These are phyloP conservation scores for Lichtheimia ramosa DNA, from an alignment of 371 early-diverging fungal species.

Conservation along the genomic window DNA sequence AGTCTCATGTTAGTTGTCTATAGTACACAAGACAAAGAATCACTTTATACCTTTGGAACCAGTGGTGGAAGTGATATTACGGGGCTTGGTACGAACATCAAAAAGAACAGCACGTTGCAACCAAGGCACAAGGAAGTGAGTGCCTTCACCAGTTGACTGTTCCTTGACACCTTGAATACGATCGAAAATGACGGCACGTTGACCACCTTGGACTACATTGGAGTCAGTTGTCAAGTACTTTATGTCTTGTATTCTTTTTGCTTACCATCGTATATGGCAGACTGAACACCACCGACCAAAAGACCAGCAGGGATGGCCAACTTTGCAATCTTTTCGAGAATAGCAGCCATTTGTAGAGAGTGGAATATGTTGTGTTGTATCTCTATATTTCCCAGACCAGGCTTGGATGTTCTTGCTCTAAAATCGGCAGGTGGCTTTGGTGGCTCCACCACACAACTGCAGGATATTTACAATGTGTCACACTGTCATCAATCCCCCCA, in stretches of 20 bases:
- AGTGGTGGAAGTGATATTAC: slow-evolving; percentile 96
- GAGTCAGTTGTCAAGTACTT: neutral
- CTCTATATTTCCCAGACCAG: too few relatives aligned
- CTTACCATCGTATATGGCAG: slow-evolving; percentile 93
- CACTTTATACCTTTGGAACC: slow-evolving; percentile 55
- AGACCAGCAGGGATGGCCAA: slow-evolving; percentile 68
- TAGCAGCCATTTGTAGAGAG: slow-evolving; percentile 35
- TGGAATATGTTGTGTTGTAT: neutral
- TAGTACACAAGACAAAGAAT: too few relatives aligned
- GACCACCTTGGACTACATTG: slow-evolving; percentile 89
- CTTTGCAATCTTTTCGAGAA: slow-evolving; percentile 64
- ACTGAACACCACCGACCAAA: slow-evolving; percentile 68
- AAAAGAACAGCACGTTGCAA: slow-evolving; percentile 78
- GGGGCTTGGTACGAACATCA: slow-evolving; percentile 92
- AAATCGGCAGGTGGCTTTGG: too few relatives aligned
- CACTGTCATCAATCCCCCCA: too few relatives aligned
- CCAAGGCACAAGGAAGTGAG: slow-evolving; percentile 97
- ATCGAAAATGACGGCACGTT: slow-evolving; percentile 96
- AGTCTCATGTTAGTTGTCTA: too few relatives aligned
- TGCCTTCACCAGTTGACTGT: slow-evolving; percentile 86
- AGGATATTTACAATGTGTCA: too few relatives aligned
- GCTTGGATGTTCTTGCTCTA: too few relatives aligned
- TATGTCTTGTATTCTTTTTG: slow-evolving; percentile 1
- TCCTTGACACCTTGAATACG: slow-evolving; percentile 90
- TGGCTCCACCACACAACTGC: too few relatives aligned